phyloP scores from a whole-genome alignment of 441 rosid species.

The Rhodomyrtus psidioides region DNA sequence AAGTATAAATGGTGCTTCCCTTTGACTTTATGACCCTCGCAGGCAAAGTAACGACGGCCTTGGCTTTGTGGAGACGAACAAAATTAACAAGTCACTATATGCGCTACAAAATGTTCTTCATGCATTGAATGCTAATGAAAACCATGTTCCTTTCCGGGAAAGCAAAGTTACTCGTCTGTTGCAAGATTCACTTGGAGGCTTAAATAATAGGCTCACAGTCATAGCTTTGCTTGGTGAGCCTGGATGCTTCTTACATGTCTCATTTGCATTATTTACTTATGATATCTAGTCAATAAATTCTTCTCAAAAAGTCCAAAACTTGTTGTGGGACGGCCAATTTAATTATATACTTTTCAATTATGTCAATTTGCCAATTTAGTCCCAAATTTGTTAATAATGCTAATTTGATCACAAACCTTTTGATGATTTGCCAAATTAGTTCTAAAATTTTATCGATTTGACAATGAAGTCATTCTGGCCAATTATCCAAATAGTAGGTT shows the following conservation, averaged over 20 bases:
- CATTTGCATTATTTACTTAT: not conserved
- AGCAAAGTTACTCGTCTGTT: conserved; percentile 66
- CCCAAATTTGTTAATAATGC: too few species aligned
- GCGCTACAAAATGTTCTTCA: conserved; percentile 57
- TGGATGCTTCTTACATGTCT: not conserved
- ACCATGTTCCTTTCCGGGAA: conserved; percentile 69
- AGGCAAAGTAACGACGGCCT: conserved; percentile 27
- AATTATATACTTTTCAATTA: not conserved
- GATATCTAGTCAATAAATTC: not conserved
- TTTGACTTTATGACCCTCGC: conserved; percentile 31
- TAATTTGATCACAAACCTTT: too few species aligned
- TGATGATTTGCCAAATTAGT: too few species aligned
- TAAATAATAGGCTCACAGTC: conserved; percentile 32
- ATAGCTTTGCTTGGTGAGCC: conserved; percentile 63
- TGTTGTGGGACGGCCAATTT: too few species aligned
- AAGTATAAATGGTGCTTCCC: not conserved
- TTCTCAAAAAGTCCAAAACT: not conserved
- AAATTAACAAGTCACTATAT: conserved; percentile 52
- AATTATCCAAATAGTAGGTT: too few species aligned
- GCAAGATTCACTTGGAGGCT: conserved; percentile 57
- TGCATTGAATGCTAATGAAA: conserved; percentile 53
- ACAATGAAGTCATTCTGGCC: too few species aligned
- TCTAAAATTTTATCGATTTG: too few species aligned
- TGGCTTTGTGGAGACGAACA: conserved; percentile 29
- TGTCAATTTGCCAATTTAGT: too few species aligned